Conservation (phyloP, 495 filamentous ascomycete species). For the Penicillium bovifimosum region DNA sequence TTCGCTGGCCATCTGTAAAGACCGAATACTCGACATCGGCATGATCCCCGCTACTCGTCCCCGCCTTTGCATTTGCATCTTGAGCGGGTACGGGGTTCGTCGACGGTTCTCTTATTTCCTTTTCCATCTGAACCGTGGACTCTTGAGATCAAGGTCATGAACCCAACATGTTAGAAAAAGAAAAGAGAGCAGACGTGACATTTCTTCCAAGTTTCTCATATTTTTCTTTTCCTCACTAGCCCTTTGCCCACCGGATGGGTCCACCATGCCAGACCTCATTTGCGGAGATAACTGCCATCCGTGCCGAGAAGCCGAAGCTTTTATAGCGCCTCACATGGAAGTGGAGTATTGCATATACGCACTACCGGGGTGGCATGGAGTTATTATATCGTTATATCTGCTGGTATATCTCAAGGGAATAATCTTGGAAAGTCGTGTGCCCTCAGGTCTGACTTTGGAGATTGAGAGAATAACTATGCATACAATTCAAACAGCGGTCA, state of each 20-base stretch:
- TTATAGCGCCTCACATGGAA: not conserved
- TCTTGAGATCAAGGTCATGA: not conserved
- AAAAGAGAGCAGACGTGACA: not conserved
- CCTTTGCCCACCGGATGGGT: conserved; percentile 1
- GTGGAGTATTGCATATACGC: too few species aligned
- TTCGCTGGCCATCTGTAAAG: conserved; percentile 20
- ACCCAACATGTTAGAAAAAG: not conserved
- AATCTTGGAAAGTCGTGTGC: too few species aligned
- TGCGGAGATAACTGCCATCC: conserved; percentile 9
- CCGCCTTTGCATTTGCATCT: conserved; percentile 4
- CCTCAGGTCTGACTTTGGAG: not conserved
- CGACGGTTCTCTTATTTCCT: not conserved
- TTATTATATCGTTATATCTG: too few species aligned
- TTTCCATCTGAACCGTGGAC: not conserved
- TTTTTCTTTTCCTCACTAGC: conserved; percentile 2
- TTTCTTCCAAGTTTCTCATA: not conserved
- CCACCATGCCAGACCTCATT: not conserved
- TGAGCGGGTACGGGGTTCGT: conserved; percentile 4
- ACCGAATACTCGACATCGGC: conserved; percentile 25
- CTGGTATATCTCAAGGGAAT: too few species aligned
- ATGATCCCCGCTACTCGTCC: conserved; percentile 3
- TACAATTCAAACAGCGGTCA: not conserved
- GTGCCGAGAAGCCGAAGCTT: conserved; percentile 17
- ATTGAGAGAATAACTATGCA: not conserved
- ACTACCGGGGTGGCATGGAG: too few species aligned